Evolutionary conservation across 1,284 basidiomycete genomes (phyloP), one percentile per base, ranked within the genome.

Genomic region (Rhodotorula mucilaginosa): DNA sequence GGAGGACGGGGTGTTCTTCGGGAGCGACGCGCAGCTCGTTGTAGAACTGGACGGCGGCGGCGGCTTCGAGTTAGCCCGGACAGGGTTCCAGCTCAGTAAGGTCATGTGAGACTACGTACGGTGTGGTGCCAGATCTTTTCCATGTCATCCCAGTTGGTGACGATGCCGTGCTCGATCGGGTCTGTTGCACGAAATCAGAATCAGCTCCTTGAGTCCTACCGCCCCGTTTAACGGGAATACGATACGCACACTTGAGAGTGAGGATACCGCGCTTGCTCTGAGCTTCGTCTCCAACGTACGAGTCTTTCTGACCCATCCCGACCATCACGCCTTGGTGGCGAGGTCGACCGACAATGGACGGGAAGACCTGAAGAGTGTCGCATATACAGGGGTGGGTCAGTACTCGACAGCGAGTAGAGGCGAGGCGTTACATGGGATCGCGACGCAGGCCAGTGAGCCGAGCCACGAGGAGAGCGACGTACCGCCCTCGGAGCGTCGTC

Each of bases 141-240:
- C 91, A 93, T 93, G 84, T 93, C 91, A 82, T 93, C 91, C 92
- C 92, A 96, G 88, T 96, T 94, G 83, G 92, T 95, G 79, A 96
- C 92, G 82, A 95, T 93, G 79, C 83, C 83, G 81, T 83, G 83
- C 80, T 83, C 83, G 72, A 84, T 83, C 61, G 82, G 83, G 80
- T 83, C 76, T 76, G 64, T 23, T 18, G 5, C 23, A 61, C 46
- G 48, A 7, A 13, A 54, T 6, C 13, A 15, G 23, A 5, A 29
- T n/a, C 5, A 18, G 54, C 26, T 56, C 26, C n/a, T 26, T 26
- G 26, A 26, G 26, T 26, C 26, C 26, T 26, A 26, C 26, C 26
- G 26, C 26, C 26, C 26, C 26, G 26, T 26, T 26, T 26, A 26
- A 26, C 26, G 26, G 26, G 26, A 26, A 26, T 26, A 15, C 21